These are phyloP conservation scores for Aspergillus nanangensis DNA, from an alignment of 495 filamentous ascomycete species.

Conservation along the genomic window DNA sequence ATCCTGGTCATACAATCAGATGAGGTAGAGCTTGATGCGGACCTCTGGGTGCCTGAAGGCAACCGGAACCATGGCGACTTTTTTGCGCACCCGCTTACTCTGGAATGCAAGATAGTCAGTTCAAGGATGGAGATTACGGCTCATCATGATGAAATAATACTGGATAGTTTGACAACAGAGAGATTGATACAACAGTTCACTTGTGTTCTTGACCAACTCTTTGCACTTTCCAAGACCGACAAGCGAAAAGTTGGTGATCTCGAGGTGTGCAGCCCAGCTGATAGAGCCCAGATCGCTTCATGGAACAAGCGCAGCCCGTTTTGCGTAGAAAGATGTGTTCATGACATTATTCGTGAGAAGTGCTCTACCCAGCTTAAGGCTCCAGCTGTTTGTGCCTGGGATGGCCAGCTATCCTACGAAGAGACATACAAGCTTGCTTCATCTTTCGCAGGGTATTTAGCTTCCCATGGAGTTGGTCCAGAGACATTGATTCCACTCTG, in stretches of 20 bases:
- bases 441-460: constrained; percentile 32
- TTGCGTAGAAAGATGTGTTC: constrained; percentile 39
- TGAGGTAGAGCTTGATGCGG: constrained; percentile 21
- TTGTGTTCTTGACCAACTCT: constrained; percentile 31
- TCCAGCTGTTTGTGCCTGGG: constrained; percentile 38
- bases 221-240: constrained; percentile 23
- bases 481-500: constrained; percentile 52
- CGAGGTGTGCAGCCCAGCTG: constrained; percentile 28
- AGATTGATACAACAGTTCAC: constrained; percentile 28
- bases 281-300: constrained; percentile 26
- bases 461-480: constrained; percentile 41
- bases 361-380: constrained; percentile 24
- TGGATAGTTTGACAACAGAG: constrained; percentile 32
- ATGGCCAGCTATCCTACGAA: constrained; percentile 38
- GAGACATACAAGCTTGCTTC: constrained; percentile 33
- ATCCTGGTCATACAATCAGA: constrained; percentile 52
- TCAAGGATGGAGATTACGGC: constrained; percentile 24
- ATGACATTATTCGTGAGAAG: constrained; percentile 36
- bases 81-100: constrained; percentile 45
- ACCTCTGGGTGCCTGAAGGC: constrained; percentile 42
- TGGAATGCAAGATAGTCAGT: constrained; percentile 39
- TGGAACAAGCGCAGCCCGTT: constrained; percentile 29
- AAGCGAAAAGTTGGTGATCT: constrained; percentile 23
- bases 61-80: constrained; percentile 42
- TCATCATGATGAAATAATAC: constrained; percentile 35